phyloP scores from a whole-genome alignment of 1,139 yeast genomes.

The Yamadazyma spencermartinsiae region DNA sequence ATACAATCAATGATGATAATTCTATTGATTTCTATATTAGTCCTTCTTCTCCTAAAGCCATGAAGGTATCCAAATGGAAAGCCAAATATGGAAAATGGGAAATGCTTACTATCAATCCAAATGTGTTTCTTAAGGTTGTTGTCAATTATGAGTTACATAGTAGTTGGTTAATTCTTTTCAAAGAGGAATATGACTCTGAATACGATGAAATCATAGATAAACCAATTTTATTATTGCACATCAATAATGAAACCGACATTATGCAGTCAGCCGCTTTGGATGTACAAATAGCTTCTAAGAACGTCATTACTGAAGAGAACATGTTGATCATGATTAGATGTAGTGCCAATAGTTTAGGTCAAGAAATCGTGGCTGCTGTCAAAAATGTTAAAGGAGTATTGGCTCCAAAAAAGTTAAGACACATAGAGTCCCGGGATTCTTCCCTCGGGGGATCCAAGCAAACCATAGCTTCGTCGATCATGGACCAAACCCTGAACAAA shows the following conservation, averaged over 20 bases:
- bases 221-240: slow-evolving; percentile 38
- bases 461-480: slow-evolving; percentile 40
- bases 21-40: slow-evolving; percentile 42
- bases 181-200: slow-evolving; percentile 38
- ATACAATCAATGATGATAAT: slow-evolving; percentile 39
- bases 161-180: slow-evolving; percentile 44
- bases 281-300: slow-evolving; percentile 34
- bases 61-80: slow-evolving; percentile 49
- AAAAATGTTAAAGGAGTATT: slow-evolving; percentile 30
- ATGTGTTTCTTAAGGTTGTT: slow-evolving; percentile 38
- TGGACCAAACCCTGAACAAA: slow-evolving; percentile 20
- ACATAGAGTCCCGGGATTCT: slow-evolving; percentile 20
- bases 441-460: slow-evolving; percentile 26
- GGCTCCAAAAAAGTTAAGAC: slow-evolving; percentile 17
- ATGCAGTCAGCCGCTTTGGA: slow-evolving; percentile 45
- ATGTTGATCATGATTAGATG: slow-evolving; percentile 39
- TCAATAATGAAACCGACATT: slow-evolving; percentile 26
- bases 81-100: slow-evolving; percentile 48
- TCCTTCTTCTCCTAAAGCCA: slow-evolving; percentile 33
- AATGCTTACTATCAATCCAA: slow-evolving; percentile 40
- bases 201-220: slow-evolving; percentile 33
- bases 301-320: slow-evolving; percentile 31
- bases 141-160: slow-evolving; percentile 33
- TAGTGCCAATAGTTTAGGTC: slow-evolving; percentile 26
- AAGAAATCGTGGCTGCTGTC: slow-evolving; percentile 27